These are phyloP conservation scores for Nannizziopsis barbatae DNA, from an alignment of 2,329 filamentous ascomycete genomes.

Conservation along the genomic window DNA sequence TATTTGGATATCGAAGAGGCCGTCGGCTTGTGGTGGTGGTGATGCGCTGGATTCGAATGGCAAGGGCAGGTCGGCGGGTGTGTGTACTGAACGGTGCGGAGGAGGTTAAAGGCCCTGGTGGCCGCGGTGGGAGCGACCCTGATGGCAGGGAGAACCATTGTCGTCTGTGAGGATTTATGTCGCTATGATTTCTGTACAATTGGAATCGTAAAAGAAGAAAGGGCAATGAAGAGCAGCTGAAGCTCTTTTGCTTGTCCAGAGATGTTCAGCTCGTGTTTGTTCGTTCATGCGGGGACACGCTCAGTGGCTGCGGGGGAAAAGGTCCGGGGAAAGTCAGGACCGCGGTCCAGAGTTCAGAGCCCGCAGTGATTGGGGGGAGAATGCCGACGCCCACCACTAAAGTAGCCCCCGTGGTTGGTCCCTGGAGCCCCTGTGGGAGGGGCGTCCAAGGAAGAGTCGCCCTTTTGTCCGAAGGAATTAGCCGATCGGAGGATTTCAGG, in stretches of 20 bases:
- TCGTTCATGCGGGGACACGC: too few species aligned
- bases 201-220: not conserved
- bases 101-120: constrained; percentile 45
- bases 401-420: too few species aligned
- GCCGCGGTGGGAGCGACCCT: constrained; percentile 38
- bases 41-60: constrained; percentile 76
- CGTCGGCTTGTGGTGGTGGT: constrained; percentile 53
- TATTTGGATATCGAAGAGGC: constrained; percentile 32
- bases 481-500: too few species aligned
- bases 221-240: not conserved
- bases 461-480: too few species aligned
- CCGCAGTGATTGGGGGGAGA: too few species aligned
- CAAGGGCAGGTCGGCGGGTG: constrained; percentile 85
- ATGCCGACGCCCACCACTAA: too few species aligned
- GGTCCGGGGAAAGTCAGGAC: not conserved
- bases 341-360: not conserved
- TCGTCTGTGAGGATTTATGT: not conserved
- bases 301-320: too few species aligned
- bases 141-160: constrained; percentile 32
- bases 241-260: too few species aligned
- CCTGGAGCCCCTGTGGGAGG: too few species aligned
- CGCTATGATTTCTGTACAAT: not conserved
- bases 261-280: too few species aligned
- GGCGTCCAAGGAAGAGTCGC: too few species aligned
- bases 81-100: constrained; percentile 82